Evolutionary conservation across 1,139 yeast species (phyloP).

Genomic region (Yamadazyma blattariae): DNA sequence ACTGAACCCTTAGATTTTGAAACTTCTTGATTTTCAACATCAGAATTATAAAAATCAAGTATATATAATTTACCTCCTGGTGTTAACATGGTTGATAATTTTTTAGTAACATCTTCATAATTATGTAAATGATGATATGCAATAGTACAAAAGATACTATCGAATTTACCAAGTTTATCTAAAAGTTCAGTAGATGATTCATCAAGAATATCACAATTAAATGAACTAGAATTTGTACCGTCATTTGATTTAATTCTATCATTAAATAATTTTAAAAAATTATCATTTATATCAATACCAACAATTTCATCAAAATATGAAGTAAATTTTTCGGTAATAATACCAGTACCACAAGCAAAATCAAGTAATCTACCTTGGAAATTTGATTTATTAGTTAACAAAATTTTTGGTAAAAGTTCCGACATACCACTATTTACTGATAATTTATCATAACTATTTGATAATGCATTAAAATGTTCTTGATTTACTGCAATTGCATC

Average conservation of each 20-base stretch:
- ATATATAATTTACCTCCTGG: slow-evolving; percentile 35
- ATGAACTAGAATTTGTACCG: slow-evolving; percentile 2
- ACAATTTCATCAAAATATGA: slow-evolving; percentile 26
- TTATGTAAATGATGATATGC: slow-evolving; percentile 41
- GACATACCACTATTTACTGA: slow-evolving; percentile 8
- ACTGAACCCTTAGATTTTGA: slow-evolving; percentile 16
- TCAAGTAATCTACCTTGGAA: slow-evolving; percentile 32
- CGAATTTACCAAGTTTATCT: slow-evolving; percentile 19
- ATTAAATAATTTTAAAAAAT: slow-evolving; percentile 24
- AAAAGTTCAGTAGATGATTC: slow-evolving; percentile 14
- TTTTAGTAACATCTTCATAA: slow-evolving; percentile 27
- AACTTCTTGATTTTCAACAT: slow-evolving; percentile 6
- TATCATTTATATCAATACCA: slow-evolving; percentile 38
- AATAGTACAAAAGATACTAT: slow-evolving; percentile 34
- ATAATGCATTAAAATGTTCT: slow-evolving; percentile 19
- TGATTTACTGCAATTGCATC: slow-evolving; percentile 25
- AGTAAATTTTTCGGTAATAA: slow-evolving; percentile 27
- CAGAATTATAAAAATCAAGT: slow-evolving; percentile 27
- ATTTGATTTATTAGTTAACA: slow-evolving; percentile 15
- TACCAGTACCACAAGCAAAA: slow-evolving; percentile 48
- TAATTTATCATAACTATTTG: slow-evolving; percentile 21
- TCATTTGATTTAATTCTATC: no score
- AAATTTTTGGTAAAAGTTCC: slow-evolving; percentile 3
- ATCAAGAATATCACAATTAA: slow-evolving; percentile 27
- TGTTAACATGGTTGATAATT: slow-evolving; percentile 29